Evolutionary conservation across 495 filamentous ascomycete species (phyloP).

Genomic region (Aspergillus mulundensis): DNA sequence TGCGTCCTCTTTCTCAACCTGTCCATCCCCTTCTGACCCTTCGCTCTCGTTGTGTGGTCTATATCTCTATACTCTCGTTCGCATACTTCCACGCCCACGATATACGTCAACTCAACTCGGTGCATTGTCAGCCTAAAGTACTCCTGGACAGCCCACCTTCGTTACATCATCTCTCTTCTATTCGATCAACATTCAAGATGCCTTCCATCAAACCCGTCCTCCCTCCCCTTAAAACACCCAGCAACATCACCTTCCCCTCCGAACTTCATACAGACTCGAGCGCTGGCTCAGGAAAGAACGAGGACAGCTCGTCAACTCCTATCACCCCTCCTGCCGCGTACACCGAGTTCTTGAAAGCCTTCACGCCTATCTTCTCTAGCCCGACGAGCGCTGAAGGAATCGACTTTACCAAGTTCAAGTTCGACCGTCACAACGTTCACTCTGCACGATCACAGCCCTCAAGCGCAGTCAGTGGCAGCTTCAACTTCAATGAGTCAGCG

Average conservation of each 20-base stretch:
- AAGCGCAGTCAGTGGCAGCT: constrained; percentile 35
- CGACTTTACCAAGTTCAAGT: constrained; percentile 29
- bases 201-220: constrained; percentile 60
- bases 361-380: constrained; percentile 61
- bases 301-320: constrained; percentile 64
- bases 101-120: background rate
- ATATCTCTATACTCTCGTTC: constrained; percentile 8
- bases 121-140: background rate
- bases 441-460: constrained; percentile 38
- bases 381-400: constrained; percentile 32
- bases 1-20: constrained; percentile 2
- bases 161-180: background rate
- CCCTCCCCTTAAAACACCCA: constrained; percentile 71
- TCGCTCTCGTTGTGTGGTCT: constrained; percentile 1
- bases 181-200: constrained; percentile 31
- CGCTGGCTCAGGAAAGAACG: constrained; percentile 40
- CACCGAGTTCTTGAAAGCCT: constrained; percentile 81
- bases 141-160: background rate
- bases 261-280: constrained; percentile 51
- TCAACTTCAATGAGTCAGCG: constrained; percentile 20
- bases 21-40: constrained; percentile 1
- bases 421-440: constrained; percentile 20
- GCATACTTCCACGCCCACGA: constrained; percentile 13
- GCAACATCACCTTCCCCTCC: constrained; percentile 72
- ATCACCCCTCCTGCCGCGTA: constrained; percentile 93